These are phyloP conservation scores for Pseudonitzschia pungens DNA, from an alignment of 108 stramenopile species.

Conservation along the genomic window DNA sequence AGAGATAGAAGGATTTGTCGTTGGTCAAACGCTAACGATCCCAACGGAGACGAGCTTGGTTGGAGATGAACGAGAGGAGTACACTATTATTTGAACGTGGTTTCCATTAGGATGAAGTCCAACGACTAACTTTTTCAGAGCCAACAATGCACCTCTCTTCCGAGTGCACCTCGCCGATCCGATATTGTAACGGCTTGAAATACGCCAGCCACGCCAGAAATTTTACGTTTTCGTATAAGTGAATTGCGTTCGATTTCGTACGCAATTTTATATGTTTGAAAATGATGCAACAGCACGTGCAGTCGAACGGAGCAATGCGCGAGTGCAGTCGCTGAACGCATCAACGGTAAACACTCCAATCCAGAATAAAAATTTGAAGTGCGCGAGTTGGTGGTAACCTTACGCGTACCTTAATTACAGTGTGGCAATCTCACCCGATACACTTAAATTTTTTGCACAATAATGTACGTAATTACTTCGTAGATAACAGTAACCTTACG, in stretches of 20 bases:
- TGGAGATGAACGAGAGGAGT: no score
- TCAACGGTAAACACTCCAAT: neutral
- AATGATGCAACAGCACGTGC: neutral
- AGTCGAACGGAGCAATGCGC: neutral
- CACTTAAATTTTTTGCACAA: no score
- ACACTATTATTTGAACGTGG: no score
- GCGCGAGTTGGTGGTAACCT: neutral
- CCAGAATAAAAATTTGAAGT: neutral
- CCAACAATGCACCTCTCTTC: slow-evolving; percentile 2
- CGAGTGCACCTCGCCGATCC: slow-evolving; percentile 4
- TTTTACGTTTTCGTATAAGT: neutral
- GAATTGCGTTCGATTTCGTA: neutral
- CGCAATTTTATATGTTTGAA: neutral
- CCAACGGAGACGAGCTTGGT: no score
- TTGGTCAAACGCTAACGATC: no score
- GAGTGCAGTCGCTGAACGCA: neutral
- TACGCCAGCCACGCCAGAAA: neutral
- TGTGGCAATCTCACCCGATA: no score
- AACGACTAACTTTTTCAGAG: slow-evolving; percentile 2
- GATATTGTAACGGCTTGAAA: neutral
- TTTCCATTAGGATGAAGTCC: neutral
- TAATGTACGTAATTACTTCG: no score
- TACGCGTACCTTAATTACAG: no score
- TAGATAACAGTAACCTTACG: no score
- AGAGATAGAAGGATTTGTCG: no score